Conservation (phyloP, 2,329 filamentous ascomycete species). For the Ophiostoma sp. region DNA sequence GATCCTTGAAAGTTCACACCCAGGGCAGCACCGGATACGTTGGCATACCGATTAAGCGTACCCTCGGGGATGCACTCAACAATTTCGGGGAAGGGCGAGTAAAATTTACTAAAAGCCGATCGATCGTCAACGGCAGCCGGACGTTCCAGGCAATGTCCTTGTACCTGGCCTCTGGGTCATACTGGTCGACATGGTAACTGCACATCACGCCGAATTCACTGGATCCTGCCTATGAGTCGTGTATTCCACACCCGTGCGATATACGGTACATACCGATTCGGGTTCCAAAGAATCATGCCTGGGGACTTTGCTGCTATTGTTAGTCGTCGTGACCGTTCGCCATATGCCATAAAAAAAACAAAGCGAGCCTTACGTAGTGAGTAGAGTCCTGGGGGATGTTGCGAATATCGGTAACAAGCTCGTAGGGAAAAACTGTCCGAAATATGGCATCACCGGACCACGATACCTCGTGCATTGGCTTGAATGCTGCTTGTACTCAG, state of each 20-base stretch:
- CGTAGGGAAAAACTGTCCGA: not conserved
- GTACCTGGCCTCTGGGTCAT: not conserved
- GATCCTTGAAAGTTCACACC: not conserved
- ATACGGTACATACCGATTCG: not conserved
- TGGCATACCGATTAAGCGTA: not conserved
- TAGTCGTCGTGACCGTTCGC: not conserved
- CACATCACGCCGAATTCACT: not conserved
- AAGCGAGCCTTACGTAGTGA: not conserved
- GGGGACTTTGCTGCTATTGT: not conserved
- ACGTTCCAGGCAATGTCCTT: not conserved
- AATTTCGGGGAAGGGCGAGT: not conserved
- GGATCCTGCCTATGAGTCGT: not conserved
- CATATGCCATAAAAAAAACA: not conserved
- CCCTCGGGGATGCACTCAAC: not conserved
- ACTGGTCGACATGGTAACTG: constrained; percentile 8
- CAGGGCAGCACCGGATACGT: not conserved
- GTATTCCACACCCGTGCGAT: not conserved
- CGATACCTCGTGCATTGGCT: not conserved
- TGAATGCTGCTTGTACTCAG: not conserved
- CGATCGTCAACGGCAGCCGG: not conserved
- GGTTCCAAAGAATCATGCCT: not conserved
- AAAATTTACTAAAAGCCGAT: not conserved
- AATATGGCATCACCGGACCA: constrained; percentile 3
- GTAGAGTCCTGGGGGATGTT: not conserved
- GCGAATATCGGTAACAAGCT: not conserved